Evolutionary conservation across 768 basidiomycete genomes (phyloP).

Genomic region (Suillus subluteus): DNA sequence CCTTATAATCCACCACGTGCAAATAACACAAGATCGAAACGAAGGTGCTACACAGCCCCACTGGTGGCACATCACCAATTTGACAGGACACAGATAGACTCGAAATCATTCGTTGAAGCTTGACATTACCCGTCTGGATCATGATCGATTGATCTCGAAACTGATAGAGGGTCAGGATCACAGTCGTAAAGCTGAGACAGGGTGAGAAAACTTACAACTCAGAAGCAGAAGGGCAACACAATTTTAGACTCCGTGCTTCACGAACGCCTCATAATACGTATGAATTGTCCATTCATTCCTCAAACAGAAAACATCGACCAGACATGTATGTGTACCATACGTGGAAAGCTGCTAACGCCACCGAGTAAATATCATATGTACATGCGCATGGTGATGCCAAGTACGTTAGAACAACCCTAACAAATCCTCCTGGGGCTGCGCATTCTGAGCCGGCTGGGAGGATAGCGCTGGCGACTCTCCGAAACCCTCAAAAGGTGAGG

Average conservation of each 20-base stretch:
- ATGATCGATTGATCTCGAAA: neutral
- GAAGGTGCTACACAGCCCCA: no score
- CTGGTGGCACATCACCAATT: neutral
- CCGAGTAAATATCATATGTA: neutral
- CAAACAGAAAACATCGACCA: neutral
- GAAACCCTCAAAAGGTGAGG: constrained; percentile 28
- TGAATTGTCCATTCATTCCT: neutral
- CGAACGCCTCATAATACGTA: neutral
- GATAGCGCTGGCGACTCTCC: constrained; percentile 15
- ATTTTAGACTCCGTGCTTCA: neutral
- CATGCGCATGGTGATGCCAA: neutral
- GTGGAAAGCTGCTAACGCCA: neutral
- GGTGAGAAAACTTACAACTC: neutral
- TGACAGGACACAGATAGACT: neutral
- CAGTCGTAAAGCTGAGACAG: neutral
- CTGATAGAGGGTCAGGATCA: neutral
- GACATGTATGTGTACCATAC: neutral
- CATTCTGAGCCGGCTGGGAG: constrained; percentile 27
- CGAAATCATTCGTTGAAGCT: neutral
- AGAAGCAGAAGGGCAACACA: neutral
- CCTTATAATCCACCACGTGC: neutral
- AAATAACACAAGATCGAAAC: neutral
- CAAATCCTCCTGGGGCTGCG: constrained; percentile 49
- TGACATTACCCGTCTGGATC: neutral
- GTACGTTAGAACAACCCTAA: constrained; percentile 53